These are phyloP conservation scores for Colletotrichum sp. DNA, from an alignment of 2,329 filamentous ascomycete species.

Conservation along the genomic window DNA sequence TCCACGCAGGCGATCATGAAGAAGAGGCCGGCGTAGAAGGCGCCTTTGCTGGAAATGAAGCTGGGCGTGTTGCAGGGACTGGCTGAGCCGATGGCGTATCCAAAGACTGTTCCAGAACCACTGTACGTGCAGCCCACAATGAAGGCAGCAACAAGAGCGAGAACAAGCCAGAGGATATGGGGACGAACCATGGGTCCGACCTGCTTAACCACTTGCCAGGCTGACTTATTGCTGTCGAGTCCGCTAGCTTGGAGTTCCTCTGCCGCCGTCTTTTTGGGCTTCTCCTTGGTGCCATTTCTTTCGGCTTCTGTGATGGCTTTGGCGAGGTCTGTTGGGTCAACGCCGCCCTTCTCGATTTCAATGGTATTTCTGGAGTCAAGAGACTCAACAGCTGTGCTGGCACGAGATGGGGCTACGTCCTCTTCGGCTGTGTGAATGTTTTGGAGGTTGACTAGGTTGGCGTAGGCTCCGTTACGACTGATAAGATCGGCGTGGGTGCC, in stretches of 20 bases:
- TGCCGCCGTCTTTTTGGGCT: conserved; percentile 28
- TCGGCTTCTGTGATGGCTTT: not conserved
- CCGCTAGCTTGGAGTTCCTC: conserved; percentile 36
- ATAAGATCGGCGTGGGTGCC: conserved; percentile 67
- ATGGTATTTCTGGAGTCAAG: conserved; percentile 50
- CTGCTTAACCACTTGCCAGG: conserved; percentile 42
- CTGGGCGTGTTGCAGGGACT: conserved; percentile 51
- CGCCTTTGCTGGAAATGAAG: conserved; percentile 38
- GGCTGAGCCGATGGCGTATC: conserved; percentile 42
- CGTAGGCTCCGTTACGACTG: conserved; percentile 53
- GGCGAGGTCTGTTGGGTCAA: not conserved
- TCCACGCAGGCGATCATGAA: conserved; percentile 55
- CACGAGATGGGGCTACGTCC: conserved; percentile 32
- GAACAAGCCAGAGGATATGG: conserved; percentile 39
- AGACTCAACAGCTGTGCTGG: conserved; percentile 34
- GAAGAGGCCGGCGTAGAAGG: conserved; percentile 62
- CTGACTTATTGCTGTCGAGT: conserved; percentile 44
- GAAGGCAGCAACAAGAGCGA: conserved; percentile 47
- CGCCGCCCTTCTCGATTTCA: conserved; percentile 30
- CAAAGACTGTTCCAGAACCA: conserved; percentile 58
- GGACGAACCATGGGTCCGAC: conserved; percentile 42
- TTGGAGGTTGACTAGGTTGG: conserved; percentile 53
- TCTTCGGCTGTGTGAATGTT: conserved; percentile 35
- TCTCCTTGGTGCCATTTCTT: conserved; percentile 48
- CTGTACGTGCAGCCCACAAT: conserved; percentile 62